Evolutionary conservation across 352 stramenopile species (phyloP).

Genomic region (Peronospora belbahrii): DNA sequence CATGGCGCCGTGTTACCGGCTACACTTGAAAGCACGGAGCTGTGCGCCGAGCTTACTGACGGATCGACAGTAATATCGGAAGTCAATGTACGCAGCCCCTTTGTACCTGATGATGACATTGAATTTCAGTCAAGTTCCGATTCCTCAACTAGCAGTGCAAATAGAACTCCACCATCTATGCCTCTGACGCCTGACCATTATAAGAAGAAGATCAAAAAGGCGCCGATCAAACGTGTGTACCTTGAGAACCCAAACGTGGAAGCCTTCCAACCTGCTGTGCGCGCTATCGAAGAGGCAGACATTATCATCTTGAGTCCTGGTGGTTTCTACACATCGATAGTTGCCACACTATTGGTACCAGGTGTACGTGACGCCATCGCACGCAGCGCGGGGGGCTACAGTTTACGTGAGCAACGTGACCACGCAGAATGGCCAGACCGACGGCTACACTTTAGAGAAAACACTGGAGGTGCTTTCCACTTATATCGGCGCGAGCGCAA

Average conservation of each 20-base stretch:
- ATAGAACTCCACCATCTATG: conserved; percentile 15
- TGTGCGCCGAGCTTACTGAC: conserved; percentile 71
- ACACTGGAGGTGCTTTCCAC: conserved; percentile 54
- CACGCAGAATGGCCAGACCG: conserved; percentile 74
- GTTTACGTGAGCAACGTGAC: conserved; percentile 86
- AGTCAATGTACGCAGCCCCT: conserved; percentile 72
- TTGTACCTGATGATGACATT: conserved; percentile 27
- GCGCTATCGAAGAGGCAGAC: conserved; percentile 77
- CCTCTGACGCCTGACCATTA: conserved; percentile 16
- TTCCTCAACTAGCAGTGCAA: conserved; percentile 17
- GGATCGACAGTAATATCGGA: conserved; percentile 69
- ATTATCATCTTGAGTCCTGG: conserved; percentile 78
- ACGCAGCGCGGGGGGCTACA: conserved; percentile 49
- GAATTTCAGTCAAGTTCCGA: conserved; percentile 13
- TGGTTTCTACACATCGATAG: conserved; percentile 85
- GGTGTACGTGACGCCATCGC: conserved; percentile 76
- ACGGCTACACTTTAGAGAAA: conserved; percentile 65
- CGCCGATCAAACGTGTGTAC: conserved; percentile 76
- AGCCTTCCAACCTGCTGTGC: conserved; percentile 64
- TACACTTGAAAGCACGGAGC: conserved; percentile 77
- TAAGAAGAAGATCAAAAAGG: conserved; percentile 39
- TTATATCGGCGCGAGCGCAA: conserved; percentile 65
- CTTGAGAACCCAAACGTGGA: conserved; percentile 65
- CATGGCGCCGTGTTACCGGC: conserved; percentile 66
- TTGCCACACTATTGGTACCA: conserved; percentile 67